phyloP scores from a whole-genome alignment of 1,284 basidiomycete genomes.

The Rhodotorula sp. region DNA sequence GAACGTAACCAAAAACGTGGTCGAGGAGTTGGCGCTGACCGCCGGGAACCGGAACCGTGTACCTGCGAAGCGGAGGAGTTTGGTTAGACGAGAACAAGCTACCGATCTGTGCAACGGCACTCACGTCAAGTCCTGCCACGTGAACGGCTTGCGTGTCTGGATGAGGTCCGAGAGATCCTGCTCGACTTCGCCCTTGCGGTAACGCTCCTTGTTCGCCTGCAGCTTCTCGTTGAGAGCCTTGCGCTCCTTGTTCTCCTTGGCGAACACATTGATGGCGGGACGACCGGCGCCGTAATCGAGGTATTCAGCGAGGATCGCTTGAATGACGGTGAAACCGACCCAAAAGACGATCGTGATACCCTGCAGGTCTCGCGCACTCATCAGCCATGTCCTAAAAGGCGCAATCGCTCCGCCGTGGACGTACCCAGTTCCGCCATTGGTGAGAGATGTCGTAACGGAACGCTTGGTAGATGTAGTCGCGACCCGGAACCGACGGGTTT shows the following conservation, averaged over 20 bases:
- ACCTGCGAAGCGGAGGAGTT: constrained; percentile 43
- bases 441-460: constrained; percentile 64
- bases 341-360: constrained; percentile 55
- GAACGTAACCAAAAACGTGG: constrained; percentile 76
- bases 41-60: constrained; percentile 55
- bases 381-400: background rate
- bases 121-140: constrained; percentile 47
- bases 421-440: constrained; percentile 65
- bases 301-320: constrained; percentile 27
- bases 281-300: constrained; percentile 43
- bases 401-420: background rate
- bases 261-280: constrained; percentile 48
- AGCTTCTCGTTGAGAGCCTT: constrained; percentile 43
- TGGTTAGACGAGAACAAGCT: too few species aligned
- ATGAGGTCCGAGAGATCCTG: constrained; percentile 42
- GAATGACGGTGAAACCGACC: constrained; percentile 47
- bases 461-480: constrained; percentile 56
- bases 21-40: constrained; percentile 51
- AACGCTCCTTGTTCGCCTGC: constrained; percentile 39
- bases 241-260: constrained; percentile 45
- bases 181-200: constrained; percentile 40
- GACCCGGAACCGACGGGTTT: constrained; percentile 52
- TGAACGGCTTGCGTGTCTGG: constrained; percentile 49
- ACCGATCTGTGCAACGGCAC: background rate
- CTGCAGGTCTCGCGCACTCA: background rate